A percentile compares a stretch with the other conserved stretches of the same genome.
Conservation (phyloP, 768 basidiomycete genomes). For the Dioszegia crocea region DNA sequence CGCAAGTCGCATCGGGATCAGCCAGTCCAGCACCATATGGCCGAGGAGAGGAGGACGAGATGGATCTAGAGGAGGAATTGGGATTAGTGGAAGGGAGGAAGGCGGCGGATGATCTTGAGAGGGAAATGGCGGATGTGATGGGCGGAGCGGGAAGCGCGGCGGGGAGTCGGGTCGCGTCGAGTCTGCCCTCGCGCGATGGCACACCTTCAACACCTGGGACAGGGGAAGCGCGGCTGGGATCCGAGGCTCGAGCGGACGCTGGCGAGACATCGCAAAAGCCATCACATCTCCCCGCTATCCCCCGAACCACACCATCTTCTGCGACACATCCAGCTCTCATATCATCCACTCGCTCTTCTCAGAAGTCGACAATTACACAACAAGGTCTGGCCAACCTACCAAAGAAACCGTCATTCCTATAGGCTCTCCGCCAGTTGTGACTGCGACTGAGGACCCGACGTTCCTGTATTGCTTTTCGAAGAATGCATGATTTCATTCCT, state of each 20-base stretch:
- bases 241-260: no score
- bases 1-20: not conserved
- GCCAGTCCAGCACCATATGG: not conserved
- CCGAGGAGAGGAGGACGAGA: slow-evolving; percentile 8
- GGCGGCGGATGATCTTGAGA: slow-evolving; percentile 36
- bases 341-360: no score
- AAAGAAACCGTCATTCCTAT: slow-evolving; percentile 33
- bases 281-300: not conserved
- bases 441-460: no score
- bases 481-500: no score
- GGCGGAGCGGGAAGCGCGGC: not conserved
- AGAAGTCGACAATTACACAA: not conserved
- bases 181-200: not conserved
- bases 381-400: slow-evolving; percentile 28
- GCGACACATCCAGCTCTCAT: no score
- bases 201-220: no score
- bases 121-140: slow-evolving; percentile 22
- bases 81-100: slow-evolving; percentile 16
- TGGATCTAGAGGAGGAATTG: slow-evolving; percentile 11
- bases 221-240: no score
- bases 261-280: not conserved
- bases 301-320: no score
- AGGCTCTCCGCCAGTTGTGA: not conserved
- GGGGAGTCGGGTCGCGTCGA: not conserved
- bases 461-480: no score